Base-by-base conservation (phyloP, 331 rosid species). In the Quercus tomentella region DNA sequence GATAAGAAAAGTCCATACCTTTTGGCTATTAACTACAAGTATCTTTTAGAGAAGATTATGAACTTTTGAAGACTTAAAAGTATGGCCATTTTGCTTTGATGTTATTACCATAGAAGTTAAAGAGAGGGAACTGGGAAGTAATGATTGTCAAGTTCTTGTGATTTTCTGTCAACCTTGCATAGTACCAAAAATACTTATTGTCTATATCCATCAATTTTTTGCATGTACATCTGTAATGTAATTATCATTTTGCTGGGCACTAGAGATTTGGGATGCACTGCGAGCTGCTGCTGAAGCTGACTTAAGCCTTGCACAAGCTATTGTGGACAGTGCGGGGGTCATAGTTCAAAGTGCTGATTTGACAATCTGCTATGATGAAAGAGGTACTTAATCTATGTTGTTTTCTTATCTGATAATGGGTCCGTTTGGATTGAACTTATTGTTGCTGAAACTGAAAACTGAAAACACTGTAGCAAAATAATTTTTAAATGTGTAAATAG, bases 241-340 rank as follows among this genome's bases (percentile, higher is more conserved):
- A 31, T 21, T 78, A 67, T 72, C 61, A 18, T 84, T 86, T 78
- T 87, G 26, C 70, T 72, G 79, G 77, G 75, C 74, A 37, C 70
- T 77, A 96, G 99, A 96, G 90, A 96, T 96, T 82, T 96, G 99
- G 99, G 99, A 96, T 75, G 99, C 99, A 63, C 98, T 96, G 78
- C 85, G 92, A 78, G 99, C 99, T 76, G 99, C 98, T 73, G 98
- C 97, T 6, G 99, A 96, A 84, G 99, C 97, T 79, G 99, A 96
- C 68, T 74, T 88, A 69, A 75, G 86, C 74, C 92, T 96, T 69
- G 96, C 98, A 58, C 99, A 96, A 82, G 97, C 97, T 33, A 93
- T 96, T 74, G 90, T 96, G 56, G 98, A 96, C 77, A 90, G 98
- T 81, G 99, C 97, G 16, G 99, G 99, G 60, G 97, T 96, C 78